Conservation (phyloP, 768 basidiomycete genomes). For the Amanita pseudoporphyria region DNA sequence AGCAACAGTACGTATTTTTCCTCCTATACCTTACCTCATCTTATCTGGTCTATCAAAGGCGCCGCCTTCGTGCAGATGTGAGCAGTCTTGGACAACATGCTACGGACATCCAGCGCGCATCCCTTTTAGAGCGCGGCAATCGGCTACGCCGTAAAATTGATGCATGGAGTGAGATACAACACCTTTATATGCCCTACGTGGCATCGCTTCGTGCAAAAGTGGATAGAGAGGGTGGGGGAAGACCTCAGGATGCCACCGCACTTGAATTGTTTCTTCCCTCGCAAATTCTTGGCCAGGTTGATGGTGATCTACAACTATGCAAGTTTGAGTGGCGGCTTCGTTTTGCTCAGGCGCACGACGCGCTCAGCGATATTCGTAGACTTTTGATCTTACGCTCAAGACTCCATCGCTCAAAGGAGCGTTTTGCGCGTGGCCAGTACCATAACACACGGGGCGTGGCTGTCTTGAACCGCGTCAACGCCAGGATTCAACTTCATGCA, state of each 20-base stretch:
- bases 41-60: not conserved
- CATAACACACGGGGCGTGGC: not conserved
- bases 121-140: not conserved
- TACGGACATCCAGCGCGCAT: not conserved
- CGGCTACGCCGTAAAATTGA: not conserved
- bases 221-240: not conserved
- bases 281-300: not conserved
- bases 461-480: not conserved
- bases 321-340: not conserved
- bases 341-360: not conserved
- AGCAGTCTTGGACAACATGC: not conserved
- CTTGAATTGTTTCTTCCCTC: not conserved
- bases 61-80: not conserved
- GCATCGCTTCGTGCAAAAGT: not conserved
- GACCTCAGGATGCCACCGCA: not conserved
- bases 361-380: not conserved
- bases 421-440: not conserved
- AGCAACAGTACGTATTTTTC: slow-evolving; percentile 12
- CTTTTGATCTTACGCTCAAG: not conserved
- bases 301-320: not conserved
- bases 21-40: not conserved
- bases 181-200: not conserved
- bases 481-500: not conserved
- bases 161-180: too few species aligned
- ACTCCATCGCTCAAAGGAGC: not conserved